Base-by-base conservation (phyloP, 331 rosid species). In the Quercus tomentella region DNA sequence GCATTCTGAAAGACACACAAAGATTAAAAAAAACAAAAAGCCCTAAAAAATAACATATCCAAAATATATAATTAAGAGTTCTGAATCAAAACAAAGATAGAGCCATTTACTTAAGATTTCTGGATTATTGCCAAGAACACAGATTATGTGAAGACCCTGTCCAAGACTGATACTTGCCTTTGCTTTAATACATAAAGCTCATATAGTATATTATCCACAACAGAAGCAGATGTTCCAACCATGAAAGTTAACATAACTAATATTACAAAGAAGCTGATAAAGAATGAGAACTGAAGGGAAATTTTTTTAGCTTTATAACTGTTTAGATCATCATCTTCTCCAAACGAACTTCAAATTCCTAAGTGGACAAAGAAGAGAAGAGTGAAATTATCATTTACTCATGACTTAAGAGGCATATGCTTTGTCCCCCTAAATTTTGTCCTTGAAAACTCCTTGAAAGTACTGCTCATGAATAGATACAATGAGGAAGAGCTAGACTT, bases 1-100 rank as follows among this genome's bases (percentile, higher is more conserved):
- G 97, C 92, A 84, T 87, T 92, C 98, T 94, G 89, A 43, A 77
- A 78, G 80, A 60, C 10, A 71, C 30, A 26, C 37, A 43, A 74
- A 62, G 80, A 45, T 63, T 49, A 49, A 65, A 15, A n/a, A 65
- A 65, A 65, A 65, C 4, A 18, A 18, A 65, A 14, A 10, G 2
- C 52, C 25, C 5, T 8, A 41, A 33, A 35, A 35, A 67, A 67
- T 20, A 20, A 18, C 22, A 67, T 9, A 30, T 65, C 43, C 45
- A 30, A 31, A 30, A 11, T 15, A 67, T 67, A n/a, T 33, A 30
- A 67, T 18, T 31, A 67, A 35, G 23, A 35, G 37, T 31, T 31
- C 35, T 9, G 26, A 33, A 20, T 18, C 25, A 35, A 33, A 16
- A 35, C 28, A 35, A 63, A 63, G 37, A 63, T 60, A 17, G 41